Percentiles rank a stretch among this genome's conserved stretches.
These are phyloP conservation scores for Cornus controversa DNA, from an alignment of 148 eudicot species.

Conservation along the genomic window DNA sequence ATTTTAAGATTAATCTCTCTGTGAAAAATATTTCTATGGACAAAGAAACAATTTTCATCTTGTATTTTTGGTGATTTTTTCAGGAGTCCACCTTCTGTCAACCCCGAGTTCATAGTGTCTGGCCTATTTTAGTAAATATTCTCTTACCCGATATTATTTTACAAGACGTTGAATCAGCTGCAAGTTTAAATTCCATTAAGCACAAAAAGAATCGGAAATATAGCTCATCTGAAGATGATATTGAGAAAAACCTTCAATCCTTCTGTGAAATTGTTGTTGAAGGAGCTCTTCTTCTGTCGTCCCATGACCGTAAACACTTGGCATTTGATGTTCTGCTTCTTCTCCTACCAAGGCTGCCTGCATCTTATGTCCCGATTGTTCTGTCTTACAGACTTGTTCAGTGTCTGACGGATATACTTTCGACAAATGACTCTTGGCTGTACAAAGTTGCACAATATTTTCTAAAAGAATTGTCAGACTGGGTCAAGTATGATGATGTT, in stretches of 20 bases:
- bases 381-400: conserved; percentile 79
- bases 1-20: not conserved
- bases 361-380: conserved; percentile 58
- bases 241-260: conserved; percentile 50
- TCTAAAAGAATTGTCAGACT: conserved; percentile 59
- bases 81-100: conserved; percentile 94
- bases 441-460: conserved; percentile 77
- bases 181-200: conserved; percentile 53
- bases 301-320: conserved; percentile 91
- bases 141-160: conserved; percentile 61
- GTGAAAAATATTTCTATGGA: not conserved
- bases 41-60: not conserved
- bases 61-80: conserved; percentile 13
- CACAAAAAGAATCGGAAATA: conserved; percentile 76
- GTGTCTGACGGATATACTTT: conserved; percentile 78
- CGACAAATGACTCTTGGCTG: conserved; percentile 82
- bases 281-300: conserved; percentile 70
- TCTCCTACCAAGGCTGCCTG: conserved; percentile 85
- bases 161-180: conserved; percentile 50
- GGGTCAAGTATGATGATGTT: conserved; percentile 71
- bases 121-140: conserved; percentile 66
- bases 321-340: conserved; percentile 80
- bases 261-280: conserved; percentile 77
- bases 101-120: conserved; percentile 89
- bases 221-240: conserved; percentile 75